phyloP scores from a whole-genome alignment of 2,329 filamentous ascomycete species.

The Apiospora marii region DNA sequence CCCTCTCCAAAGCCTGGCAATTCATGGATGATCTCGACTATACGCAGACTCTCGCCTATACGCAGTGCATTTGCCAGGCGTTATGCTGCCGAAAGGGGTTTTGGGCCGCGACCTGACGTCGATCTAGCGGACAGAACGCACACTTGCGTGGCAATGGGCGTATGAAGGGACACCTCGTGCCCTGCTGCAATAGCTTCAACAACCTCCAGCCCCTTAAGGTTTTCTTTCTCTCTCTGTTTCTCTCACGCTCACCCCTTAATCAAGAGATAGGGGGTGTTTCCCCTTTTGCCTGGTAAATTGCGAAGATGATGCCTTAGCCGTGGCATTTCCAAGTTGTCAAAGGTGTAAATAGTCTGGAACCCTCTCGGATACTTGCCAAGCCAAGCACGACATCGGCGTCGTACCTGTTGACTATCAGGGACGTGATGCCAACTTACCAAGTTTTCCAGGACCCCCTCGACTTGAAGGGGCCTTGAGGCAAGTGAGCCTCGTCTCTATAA shows the following conservation, averaged over 20 bases:
- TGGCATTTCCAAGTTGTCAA: neutral
- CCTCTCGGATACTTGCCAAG: neutral
- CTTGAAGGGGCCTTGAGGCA: neutral
- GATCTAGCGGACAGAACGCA: neutral
- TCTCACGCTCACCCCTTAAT: neutral
- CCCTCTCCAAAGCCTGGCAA: neutral
- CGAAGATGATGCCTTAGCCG: neutral
- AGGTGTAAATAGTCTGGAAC: neutral
- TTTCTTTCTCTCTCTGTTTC: neutral
- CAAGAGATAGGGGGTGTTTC: neutral
- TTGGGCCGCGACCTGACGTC: neutral
- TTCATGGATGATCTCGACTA: neutral
- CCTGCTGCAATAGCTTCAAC: neutral
- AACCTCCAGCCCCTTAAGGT: neutral
- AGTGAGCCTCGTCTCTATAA: neutral
- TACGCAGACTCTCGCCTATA: neutral
- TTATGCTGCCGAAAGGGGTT: neutral
- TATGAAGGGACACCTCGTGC: neutral
- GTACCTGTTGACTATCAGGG: neutral
- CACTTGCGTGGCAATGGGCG: neutral
- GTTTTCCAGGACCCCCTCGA: no score
- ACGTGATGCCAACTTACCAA: neutral
- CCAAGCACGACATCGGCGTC: neutral
- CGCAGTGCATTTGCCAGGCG: neutral
- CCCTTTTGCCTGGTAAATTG: neutral